Evolutionary conservation across 106 monocot species (phyloP), one percentile per base, ranked within the genome.

Genomic region (Agapanthus africanus): DNA sequence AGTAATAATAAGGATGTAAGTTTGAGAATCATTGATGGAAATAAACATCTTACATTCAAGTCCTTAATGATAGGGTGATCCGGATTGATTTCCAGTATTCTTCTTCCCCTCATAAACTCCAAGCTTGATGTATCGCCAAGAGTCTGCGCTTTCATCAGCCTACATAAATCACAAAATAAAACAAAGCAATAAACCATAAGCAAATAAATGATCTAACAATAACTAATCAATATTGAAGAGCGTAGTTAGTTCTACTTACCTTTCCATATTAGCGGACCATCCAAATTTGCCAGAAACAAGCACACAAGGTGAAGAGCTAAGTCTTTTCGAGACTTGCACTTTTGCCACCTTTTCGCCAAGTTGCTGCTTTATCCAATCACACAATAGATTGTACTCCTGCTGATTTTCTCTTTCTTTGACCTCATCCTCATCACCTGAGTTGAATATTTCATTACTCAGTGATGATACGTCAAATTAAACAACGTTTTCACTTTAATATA

Each of bases 241-340:
- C n/a, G n/a, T n/a, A n/a, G n/a, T n/a, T n/a, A n/a, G n/a, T 44
- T 44, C 42, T 44, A 44, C n/a, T 42, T 42, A 42, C 94, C 94
- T 78, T 83, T 94, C 94, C 94, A 94, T 94, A 71, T 94, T 94
- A 18, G 94, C 90, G 16, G 94, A 94, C 94, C 94, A 94, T 25
- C 94, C 94, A 77, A 94, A 94, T 54, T 94, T 94, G 44, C 94
- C 90, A 65, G 94, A 94, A 71, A 94, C 94, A 59, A 97, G 86
- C 50, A 97, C 97, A 77, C 97, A 97, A 9, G 97, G 97, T 28
- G 97, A 97, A 49, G 92, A 77, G 67, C 92, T 97, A 16, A 97
- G 84, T 70, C 97, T 74, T 52, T 92, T 91, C 35, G 91, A 97
- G 56, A 97, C 77, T 72, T 92, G 87, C 18, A 97, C 97, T 70